Evolutionary conservation across 2,329 filamentous ascomycete genomes (phyloP).

Genomic region (Calonectria naviculata): DNA sequence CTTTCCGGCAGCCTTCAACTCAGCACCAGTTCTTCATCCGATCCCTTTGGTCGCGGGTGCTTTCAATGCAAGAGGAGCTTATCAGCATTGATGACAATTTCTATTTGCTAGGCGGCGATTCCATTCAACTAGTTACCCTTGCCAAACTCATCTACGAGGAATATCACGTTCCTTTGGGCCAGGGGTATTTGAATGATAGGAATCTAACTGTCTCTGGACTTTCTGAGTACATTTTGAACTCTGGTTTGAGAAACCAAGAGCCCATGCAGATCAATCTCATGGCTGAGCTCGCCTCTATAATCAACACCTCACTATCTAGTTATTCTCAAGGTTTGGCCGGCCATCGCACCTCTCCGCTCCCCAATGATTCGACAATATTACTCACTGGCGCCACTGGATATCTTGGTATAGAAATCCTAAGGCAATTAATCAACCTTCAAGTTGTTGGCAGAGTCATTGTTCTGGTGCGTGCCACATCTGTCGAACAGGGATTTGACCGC

Average conservation of each 20-base stretch:
- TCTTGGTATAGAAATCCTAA: constrained; percentile 9
- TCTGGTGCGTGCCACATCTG: constrained; percentile 19
- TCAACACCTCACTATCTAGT: neutral
- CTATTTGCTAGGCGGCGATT: constrained; percentile 33
- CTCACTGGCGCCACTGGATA: constrained; percentile 25
- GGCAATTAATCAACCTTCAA: neutral
- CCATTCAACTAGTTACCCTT: constrained; percentile 32
- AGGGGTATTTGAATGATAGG: constrained; percentile 32
- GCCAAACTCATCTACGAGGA: constrained; percentile 23
- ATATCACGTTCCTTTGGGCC: constrained; percentile 24
- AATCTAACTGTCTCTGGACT: constrained; percentile 29
- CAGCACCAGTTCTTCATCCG: constrained; percentile 9
- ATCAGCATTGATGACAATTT: constrained; percentile 34
- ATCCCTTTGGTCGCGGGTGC: constrained; percentile 11
- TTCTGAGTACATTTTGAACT: constrained; percentile 24
- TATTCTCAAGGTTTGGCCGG: neutral
- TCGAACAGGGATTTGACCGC: constrained; percentile 18
- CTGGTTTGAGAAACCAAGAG: neutral
- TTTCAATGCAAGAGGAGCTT: constrained; percentile 14
- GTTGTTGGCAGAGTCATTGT: constrained; percentile 45
- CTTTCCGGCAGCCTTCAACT: neutral
- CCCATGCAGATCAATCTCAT: neutral
- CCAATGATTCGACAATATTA: constrained; percentile 3
- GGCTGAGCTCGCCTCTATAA: neutral
- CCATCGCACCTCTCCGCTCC: neutral